phyloP scores from a whole-genome alignment of 176 grass and related monocot genomes.

The Musa beccarii region DNA sequence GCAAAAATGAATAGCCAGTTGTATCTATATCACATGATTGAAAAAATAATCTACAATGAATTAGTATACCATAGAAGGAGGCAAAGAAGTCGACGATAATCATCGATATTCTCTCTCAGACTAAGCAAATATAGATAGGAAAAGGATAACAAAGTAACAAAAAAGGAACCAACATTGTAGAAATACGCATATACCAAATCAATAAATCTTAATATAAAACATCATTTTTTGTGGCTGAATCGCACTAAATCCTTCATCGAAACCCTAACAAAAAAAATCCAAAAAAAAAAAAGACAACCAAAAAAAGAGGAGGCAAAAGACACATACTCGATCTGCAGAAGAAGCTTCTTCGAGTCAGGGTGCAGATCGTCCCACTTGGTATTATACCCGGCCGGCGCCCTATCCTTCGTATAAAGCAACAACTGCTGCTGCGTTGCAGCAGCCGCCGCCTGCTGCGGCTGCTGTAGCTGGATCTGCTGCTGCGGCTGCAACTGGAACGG shows the following conservation, averaged over 20 bases:
- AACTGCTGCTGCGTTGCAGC: constrained; percentile 11
- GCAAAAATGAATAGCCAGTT: too few relatives aligned
- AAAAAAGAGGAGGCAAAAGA: neutral
- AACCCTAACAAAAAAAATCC: neutral
- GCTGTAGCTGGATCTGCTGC: constrained; percentile 5
- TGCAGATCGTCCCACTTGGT: constrained; percentile 23
- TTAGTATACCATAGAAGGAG: neutral
- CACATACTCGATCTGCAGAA: constrained; percentile 11
- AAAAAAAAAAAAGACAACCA: neutral
- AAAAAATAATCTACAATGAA: neutral
- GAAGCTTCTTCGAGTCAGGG: constrained; percentile 16
- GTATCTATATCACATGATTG: too few relatives aligned
- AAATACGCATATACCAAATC: neutral
- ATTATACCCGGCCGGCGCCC: constrained; percentile 7
- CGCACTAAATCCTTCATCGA: neutral
- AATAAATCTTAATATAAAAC: neutral
- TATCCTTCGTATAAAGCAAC: constrained; percentile 17
- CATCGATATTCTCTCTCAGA: too few relatives aligned
- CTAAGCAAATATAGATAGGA: too few relatives aligned
- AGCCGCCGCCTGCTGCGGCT: neutral
- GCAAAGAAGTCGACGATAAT: too few relatives aligned
- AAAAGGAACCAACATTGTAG: neutral
- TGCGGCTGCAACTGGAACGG: neutral
- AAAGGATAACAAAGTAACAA: neutral
- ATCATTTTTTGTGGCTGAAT: neutral